Percentiles rank a stretch among this genome's conserved stretches.
Evolutionary conservation across 2,329 filamentous ascomycete species (phyloP).

Genomic region (Penicillium digitatum): DNA sequence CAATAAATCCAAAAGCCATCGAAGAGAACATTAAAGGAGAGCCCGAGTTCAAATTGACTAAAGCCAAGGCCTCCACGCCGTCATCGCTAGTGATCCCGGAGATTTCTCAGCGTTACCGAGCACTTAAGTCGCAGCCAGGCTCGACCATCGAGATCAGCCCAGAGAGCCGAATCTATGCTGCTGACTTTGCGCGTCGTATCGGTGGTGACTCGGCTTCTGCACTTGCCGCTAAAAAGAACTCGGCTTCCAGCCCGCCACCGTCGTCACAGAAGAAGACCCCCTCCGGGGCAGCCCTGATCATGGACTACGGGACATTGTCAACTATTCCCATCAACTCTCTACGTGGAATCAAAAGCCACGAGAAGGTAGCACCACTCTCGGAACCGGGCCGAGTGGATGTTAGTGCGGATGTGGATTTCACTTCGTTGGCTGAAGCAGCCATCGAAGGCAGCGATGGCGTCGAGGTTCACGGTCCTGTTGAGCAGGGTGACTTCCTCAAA

Average conservation of each 20-base stretch:
- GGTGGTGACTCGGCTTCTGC: constrained; percentile 54
- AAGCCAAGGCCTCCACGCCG: constrained; percentile 70
- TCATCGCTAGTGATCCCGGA: constrained; percentile 83
- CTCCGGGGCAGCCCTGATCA: constrained; percentile 83
- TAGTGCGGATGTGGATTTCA: constrained; percentile 90
- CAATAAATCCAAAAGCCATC: constrained; percentile 59
- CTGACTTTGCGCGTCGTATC: constrained; percentile 79
- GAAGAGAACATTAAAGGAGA: constrained; percentile 48
- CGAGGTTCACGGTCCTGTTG: constrained; percentile 87
- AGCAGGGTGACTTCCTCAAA: constrained; percentile 75
- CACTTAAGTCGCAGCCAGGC: constrained; percentile 62
- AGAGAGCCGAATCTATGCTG: constrained; percentile 73
- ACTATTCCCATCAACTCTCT: constrained; percentile 84
- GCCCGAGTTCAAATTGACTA: constrained; percentile 82
- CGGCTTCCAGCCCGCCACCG: constrained; percentile 17
- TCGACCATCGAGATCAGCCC: constrained; percentile 87
- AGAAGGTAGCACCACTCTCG: constrained; percentile 71
- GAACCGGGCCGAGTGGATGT: constrained; percentile 81
- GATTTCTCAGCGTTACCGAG: constrained; percentile 71
- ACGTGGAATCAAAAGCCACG: constrained; percentile 78
- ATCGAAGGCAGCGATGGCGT: constrained; percentile 70
- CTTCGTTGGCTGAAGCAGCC: constrained; percentile 76
- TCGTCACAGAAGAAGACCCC: constrained; percentile 56
- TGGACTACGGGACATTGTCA: constrained; percentile 83
- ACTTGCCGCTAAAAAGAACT: constrained; percentile 33